Base-by-base conservation (phyloP, 1,139 yeast species). In the Yamadazyma kanchanaburiensis region DNA sequence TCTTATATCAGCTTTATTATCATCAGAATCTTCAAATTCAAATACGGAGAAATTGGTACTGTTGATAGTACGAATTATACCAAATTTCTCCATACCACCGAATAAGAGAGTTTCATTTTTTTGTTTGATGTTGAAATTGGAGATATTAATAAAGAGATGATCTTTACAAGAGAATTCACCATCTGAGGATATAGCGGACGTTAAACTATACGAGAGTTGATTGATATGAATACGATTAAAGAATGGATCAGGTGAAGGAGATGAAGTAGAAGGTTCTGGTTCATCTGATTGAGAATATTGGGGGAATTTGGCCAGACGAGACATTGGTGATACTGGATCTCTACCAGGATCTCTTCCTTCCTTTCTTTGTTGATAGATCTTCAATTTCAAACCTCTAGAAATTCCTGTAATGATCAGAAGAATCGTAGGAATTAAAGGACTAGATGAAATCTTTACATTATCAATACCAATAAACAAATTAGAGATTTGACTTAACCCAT, bases 391-490 rank as follows among this genome's bases (percentile, higher is more conserved):
- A 13, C 55, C 51, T 30, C 60, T 45, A 2, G 67, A 45, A 3
- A 68, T 49, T 3, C 62, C 61, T 25, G 53, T 47, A 18, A 66
- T 41, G 2, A 64, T 42, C 0, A 65, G 45, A 1, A 54, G 41
- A 2, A 57, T 40, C 0, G 69, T 57, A 1, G 73, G 72, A 1
- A 56, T 38, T 12, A 63, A 40, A 0, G 72, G 72, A 3, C 51
- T 51, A 4, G 54, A 47, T 1, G 84, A 69, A 1, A 77, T 32
- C 18, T 58, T 61, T 2, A 80, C 45, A 5, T 55, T 47, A 11
- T 70, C 80, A 4, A 80, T 46, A 4, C 65, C 60, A 4, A 79
- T 46, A 5, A 55, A 59, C 22, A 82, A 45, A 39, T 79, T 66
- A 8, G 70, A 64, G 1, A 80, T 49, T 2, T 57, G 51, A 15